These are phyloP conservation scores for Oemleria cerasiformis DNA, from an alignment of 306 rosid species.

Conservation along the genomic window DNA sequence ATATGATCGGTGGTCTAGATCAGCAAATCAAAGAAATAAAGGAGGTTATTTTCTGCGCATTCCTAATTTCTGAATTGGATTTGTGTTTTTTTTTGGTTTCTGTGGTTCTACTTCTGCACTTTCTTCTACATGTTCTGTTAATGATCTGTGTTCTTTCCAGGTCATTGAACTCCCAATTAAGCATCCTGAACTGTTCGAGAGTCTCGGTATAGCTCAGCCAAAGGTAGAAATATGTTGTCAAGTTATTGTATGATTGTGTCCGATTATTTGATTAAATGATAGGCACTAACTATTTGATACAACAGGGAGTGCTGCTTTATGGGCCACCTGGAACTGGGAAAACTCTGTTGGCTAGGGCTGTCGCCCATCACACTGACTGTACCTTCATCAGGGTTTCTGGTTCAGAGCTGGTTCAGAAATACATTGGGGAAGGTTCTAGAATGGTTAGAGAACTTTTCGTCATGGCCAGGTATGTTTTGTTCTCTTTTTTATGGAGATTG, in stretches of 20 bases:
- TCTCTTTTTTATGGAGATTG: constrained; percentile 5
- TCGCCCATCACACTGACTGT: constrained; percentile 98
- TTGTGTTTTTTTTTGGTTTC: background rate
- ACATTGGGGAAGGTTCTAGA: constrained; percentile 99
- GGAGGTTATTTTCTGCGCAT: constrained; percentile 49
- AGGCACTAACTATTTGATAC: constrained; percentile 6
- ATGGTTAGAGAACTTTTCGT: constrained; percentile 98
- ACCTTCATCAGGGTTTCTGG: constrained; percentile 99
- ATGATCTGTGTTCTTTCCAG: constrained; percentile 31
- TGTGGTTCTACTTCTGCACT: constrained; percentile 14
- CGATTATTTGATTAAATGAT: background rate
- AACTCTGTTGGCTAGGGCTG: constrained; percentile 97
- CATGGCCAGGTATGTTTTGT: constrained; percentile 87
- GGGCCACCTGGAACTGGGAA: constrained; percentile 99
- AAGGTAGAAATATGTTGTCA: constrained; percentile 49
- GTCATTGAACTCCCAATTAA: constrained; percentile 98
- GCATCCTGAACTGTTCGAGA: constrained; percentile 96
- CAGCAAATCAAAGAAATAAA: constrained; percentile 99
- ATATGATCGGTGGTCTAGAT: constrained; percentile 99
- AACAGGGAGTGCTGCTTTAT: constrained; percentile 85
- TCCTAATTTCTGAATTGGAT: constrained; percentile 17
- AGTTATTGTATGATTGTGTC: constrained; percentile 5
- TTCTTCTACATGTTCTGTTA: constrained; percentile 11
- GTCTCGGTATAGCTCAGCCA: constrained; percentile 99
- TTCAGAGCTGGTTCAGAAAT: constrained; percentile 94